Evolutionary conservation across 495 filamentous ascomycete species (phyloP).

Genomic region (Chaetomium cochliodes): DNA sequence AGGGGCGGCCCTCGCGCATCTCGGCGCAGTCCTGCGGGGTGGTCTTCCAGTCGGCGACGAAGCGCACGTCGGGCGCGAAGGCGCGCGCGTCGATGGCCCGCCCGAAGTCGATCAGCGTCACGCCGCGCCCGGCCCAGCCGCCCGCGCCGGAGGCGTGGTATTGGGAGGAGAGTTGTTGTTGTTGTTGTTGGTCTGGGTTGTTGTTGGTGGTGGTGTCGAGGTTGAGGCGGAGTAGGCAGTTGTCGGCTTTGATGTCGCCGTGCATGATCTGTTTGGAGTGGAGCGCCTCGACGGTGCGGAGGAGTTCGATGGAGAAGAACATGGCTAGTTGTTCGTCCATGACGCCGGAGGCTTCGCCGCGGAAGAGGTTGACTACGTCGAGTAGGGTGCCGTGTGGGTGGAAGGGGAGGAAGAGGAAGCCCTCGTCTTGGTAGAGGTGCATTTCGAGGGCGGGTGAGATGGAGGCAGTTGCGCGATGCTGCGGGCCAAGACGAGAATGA

Average conservation of each 20-base stretch:
- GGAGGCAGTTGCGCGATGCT: conserved; percentile 66
- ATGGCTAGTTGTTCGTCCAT: conserved; percentile 88
- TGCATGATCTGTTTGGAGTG: conserved; percentile 80
- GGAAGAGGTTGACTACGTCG: conserved; percentile 84
- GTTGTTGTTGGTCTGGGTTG: background rate
- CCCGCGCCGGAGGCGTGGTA: conserved; percentile 69
- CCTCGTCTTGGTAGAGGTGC: conserved; percentile 81
- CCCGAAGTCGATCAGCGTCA: conserved; percentile 91
- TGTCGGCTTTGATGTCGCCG: conserved; percentile 93
- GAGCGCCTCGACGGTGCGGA: conserved; percentile 84
- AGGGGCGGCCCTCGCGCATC: conserved; percentile 86
- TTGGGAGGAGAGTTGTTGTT: conserved; percentile 45
- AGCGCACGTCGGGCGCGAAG: conserved; percentile 74
- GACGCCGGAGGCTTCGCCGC: conserved; percentile 63
- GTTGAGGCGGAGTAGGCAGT: conserved; percentile 80
- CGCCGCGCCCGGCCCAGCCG: conserved; percentile 78
- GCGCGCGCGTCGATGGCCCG: conserved; percentile 89
- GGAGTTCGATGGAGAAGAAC: conserved; percentile 91
- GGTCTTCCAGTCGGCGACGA: conserved; percentile 93
- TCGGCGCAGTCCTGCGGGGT: conserved; percentile 83
- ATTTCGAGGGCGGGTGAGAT: conserved; percentile 80
- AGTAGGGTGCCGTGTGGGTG: conserved; percentile 88
- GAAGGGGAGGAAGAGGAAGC: conserved; percentile 82
- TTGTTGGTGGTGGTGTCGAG: conserved; percentile 38
- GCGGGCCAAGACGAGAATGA: conserved; percentile 66